phyloP scores from a whole-genome alignment of 164 flowering plant genomes.

The Umbilicus rupestris region DNA sequence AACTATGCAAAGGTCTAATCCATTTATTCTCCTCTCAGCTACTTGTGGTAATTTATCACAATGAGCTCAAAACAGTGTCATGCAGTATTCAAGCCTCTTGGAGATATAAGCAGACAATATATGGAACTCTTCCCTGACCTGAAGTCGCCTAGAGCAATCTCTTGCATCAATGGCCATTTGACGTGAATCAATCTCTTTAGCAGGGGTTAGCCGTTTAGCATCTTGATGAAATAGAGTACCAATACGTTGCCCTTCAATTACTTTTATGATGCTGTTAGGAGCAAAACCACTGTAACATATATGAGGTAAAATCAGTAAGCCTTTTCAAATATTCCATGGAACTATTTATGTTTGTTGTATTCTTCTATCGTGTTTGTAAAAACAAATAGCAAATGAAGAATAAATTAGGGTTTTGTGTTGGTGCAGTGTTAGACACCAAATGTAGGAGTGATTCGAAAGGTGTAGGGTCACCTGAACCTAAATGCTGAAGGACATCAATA shows the following conservation, averaged over 20 bases:
- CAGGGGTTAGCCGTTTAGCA: conserved; percentile 46
- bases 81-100: no score
- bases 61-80: no score
- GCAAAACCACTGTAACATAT: conserved; percentile 48
- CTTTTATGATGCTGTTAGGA: conserved; percentile 47
- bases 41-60: no score
- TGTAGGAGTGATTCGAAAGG: background rate
- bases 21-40: no score
- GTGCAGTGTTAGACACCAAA: background rate
- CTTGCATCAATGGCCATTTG: conserved; percentile 91
- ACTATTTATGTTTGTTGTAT: background rate
- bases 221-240: conserved; percentile 84
- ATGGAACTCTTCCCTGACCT: conserved; percentile 29
- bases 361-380: background rate
- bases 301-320: background rate
- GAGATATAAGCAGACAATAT: background rate
- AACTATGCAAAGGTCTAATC: background rate
- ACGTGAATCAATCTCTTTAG: conserved; percentile 42
- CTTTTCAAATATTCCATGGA: background rate
- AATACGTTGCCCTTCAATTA: conserved; percentile 49
- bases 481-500: no score
- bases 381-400: background rate
- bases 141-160: conserved; percentile 71
- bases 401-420: background rate
- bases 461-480: no score